Evolutionary conservation across 805 yeast genomes (phyloP), one percentile per base, ranked within the genome.

Genomic region (Schwanniomyces polymorphus): DNA sequence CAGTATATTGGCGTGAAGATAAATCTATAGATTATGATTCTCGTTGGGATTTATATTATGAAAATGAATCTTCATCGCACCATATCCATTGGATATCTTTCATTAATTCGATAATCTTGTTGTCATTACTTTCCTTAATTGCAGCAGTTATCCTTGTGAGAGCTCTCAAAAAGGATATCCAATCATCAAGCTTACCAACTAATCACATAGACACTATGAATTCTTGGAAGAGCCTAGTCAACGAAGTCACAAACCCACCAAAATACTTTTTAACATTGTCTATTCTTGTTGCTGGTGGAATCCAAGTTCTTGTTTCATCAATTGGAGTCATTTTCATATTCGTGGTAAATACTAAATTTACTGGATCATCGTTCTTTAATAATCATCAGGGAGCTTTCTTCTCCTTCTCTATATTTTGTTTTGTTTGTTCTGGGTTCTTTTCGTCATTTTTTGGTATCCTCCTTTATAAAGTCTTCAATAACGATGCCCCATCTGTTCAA

Each of bases 1-100:
- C 96, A 0, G 90, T 91, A 2, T 86, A 86, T 59, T 90, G 96
- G 95, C 75, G 94, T 61, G 95, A 90, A 61, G 96, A 90, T 49
- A 68, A 70, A 38, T 76, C 81, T 2, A 71, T 87, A 21, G 76
- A 78, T 23, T 86, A 89, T 78, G 74, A 76, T 42, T 74, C 82
- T 48, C 74, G 97, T 55, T 88, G 95, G 94, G 81, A 81, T 39
- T 66, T 85, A 55, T 90, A 85, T 63, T 78, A 84, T 53, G 75
- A 81, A 48, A 78, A 77, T 54, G 86, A 81, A 43, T 68, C 71
- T 25, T 67, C 74, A 31, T 59, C 64, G 43, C 60, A 59, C 25
- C 79, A 77, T 29, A 81, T 88, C 50, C 96, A 88, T 60, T 88
- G 94, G 92, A 63, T 89, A 28, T 84, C 95, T 1, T 65, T 89